A percentile compares a stretch with the other conserved stretches of the same genome.
These are phyloP conservation scores for Beta corolliflora DNA, from an alignment of 179 eudicot genomes.

Conservation along the genomic window DNA sequence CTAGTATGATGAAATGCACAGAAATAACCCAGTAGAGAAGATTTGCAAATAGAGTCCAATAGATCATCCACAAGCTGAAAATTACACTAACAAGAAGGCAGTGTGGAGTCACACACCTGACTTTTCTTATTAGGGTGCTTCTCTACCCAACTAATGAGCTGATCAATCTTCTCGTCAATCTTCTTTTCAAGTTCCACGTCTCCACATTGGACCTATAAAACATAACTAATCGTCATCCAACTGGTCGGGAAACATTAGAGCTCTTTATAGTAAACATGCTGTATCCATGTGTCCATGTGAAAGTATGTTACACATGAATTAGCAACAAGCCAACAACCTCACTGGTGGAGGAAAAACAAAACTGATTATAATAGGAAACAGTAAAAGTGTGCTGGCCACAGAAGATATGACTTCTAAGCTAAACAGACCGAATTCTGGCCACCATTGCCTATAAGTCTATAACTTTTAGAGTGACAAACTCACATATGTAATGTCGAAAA, in stretches of 20 bases:
- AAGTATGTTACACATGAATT: background rate
- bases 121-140: conserved; percentile 97
- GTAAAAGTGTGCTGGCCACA: background rate
- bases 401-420: background rate
- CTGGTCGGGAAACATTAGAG: background rate
- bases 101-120: conserved; percentile 52
- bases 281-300: background rate
- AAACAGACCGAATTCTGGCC: background rate
- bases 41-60: background rate
- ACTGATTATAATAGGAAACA: background rate
- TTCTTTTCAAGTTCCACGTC: conserved; percentile 84
- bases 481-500: conserved; percentile 93
- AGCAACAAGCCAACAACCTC: background rate
- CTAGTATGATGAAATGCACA: background rate
- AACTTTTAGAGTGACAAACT: conserved; percentile 33
- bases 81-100: background rate
- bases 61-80: background rate
- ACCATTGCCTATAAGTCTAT: background rate
- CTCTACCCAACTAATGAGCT: conserved; percentile 82
- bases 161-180: conserved; percentile 92
- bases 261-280: background rate
- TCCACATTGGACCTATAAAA: conserved; percentile 83
- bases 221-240: background rate
- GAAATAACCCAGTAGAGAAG: background rate
- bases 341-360: background rate